These are phyloP conservation scores for Nelumbo lutea DNA, from an alignment of 164 flowering plant species.

Conservation along the genomic window DNA sequence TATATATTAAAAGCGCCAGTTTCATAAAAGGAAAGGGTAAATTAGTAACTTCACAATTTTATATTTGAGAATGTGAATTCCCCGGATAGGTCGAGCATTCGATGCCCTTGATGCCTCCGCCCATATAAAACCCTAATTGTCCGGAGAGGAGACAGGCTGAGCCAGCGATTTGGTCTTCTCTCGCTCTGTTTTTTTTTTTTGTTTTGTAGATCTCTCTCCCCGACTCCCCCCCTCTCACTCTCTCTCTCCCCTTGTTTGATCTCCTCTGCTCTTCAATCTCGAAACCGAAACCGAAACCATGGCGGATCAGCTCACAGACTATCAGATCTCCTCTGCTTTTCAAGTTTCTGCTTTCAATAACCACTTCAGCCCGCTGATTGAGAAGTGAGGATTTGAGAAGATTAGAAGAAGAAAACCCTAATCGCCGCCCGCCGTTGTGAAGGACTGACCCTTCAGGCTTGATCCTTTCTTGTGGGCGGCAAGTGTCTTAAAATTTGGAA, in stretches of 20 bases:
- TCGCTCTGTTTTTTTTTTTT: neutral
- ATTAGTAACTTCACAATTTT: neutral
- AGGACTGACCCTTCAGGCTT: too few relatives aligned
- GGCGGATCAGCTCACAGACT: conserved; percentile 48
- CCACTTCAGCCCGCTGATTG: too few relatives aligned
- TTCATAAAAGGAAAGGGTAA: neutral
- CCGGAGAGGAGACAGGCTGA: conserved; percentile 9
- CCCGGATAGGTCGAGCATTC: neutral
- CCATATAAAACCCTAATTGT: conserved; percentile 20
- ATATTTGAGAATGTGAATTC: neutral
- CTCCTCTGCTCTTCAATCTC: neutral
- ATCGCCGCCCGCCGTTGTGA: too few relatives aligned
- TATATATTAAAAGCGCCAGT: neutral
- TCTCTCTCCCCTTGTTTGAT: neutral
- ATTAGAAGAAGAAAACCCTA: too few relatives aligned
- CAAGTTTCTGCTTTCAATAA: too few relatives aligned
- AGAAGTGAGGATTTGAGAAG: too few relatives aligned
- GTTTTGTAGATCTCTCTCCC: neutral
- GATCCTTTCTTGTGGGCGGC: too few relatives aligned
- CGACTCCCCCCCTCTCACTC: neutral
- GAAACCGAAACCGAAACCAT: conserved; percentile 8
- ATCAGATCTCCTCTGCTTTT: conserved; percentile 51
- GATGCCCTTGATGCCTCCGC: neutral
- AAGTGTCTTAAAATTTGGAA: too few relatives aligned
- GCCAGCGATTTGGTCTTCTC: neutral